Base-by-base conservation (phyloP, 2,329 filamentous ascomycete species). In the Sclerotinia nivalis region DNA sequence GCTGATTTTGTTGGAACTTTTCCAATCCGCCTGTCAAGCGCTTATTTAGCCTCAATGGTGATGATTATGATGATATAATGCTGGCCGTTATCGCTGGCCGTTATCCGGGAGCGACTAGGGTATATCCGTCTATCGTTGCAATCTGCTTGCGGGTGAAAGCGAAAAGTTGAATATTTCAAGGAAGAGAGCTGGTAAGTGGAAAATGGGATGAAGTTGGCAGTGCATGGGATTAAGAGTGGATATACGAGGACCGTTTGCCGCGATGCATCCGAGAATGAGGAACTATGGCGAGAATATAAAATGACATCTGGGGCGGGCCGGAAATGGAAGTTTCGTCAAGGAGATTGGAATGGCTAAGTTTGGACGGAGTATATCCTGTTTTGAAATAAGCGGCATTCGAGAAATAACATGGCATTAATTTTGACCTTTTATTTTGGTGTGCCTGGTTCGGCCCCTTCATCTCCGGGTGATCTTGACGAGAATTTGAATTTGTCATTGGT, bases 321-420 rank as follows among this genome's bases (percentile, higher is more conserved):
- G 31, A 56, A 56, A 56, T 56, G 54, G 31, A 56, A 56, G 34
- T 34, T 56, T 56, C 54, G 54, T 43, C 28, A 31, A 22, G 20
- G 54, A 37, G 20, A 56, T 56, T 31, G 34, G 4, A 56, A 56
- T 56, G 54, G 34, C 54, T 22, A 37, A 58, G 55, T 58, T 56
- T 37, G 34, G 4, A 58, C 55, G 55, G 55, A n/a, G 31, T 58
- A 58, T 58, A 58, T 58, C 55, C 55, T 15, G 31, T 58, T 40
- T 40, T 58, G 31, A 58, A 58, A 37, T 58, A 58, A 37, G 55
- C 55, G 31, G 31, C 10, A 20, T 34, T 52, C 9, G 37, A 31
- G 55, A 40, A n/a, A 40, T 40, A n/a, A 58, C 20, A 58, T 40
- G 55, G 31, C 12, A 13, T 40, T 58, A 58, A 37, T 58, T 40